Percentiles rank a stretch among this genome's conserved stretches.
Evolutionary conservation across 2,329 filamentous ascomycete species (phyloP).

Genomic region (Botrytis hyacinthi): DNA sequence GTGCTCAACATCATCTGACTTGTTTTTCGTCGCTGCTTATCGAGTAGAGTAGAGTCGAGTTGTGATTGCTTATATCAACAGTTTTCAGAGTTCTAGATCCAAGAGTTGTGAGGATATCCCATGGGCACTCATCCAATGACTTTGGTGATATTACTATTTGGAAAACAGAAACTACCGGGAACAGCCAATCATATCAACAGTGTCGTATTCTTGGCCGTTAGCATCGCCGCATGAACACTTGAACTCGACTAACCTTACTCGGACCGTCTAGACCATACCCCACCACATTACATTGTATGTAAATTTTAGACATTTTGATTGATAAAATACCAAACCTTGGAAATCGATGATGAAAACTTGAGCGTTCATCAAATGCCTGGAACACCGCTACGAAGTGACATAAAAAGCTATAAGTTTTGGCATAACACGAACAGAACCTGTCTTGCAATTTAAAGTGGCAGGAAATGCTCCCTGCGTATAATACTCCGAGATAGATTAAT

Average conservation of each 20-base stretch:
- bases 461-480: slow-evolving; percentile 10
- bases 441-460: slow-evolving; percentile 9
- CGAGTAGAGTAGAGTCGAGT: neutral
- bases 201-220: neutral
- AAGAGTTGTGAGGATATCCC: neutral
- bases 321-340: neutral
- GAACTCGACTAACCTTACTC: too few species aligned
- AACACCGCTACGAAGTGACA: neutral
- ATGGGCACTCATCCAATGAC: neutral
- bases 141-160: neutral
- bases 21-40: neutral
- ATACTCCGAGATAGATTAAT: slow-evolving; percentile 7
- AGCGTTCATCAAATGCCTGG: neutral
- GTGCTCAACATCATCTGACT: neutral
- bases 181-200: neutral
- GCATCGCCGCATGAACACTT: neutral
- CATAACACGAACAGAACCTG: neutral
- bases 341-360: neutral
- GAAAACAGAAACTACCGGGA: neutral
- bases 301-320: neutral
- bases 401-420: neutral
- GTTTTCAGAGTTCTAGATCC: neutral
- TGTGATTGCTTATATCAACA: neutral
- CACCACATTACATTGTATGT: neutral
- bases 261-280: neutral